A percentile compares a stretch with the other conserved stretches of the same genome.
These are phyloP conservation scores for Ceratocystis albifundus DNA, from an alignment of 2,329 filamentous ascomycete genomes.

Conservation along the genomic window DNA sequence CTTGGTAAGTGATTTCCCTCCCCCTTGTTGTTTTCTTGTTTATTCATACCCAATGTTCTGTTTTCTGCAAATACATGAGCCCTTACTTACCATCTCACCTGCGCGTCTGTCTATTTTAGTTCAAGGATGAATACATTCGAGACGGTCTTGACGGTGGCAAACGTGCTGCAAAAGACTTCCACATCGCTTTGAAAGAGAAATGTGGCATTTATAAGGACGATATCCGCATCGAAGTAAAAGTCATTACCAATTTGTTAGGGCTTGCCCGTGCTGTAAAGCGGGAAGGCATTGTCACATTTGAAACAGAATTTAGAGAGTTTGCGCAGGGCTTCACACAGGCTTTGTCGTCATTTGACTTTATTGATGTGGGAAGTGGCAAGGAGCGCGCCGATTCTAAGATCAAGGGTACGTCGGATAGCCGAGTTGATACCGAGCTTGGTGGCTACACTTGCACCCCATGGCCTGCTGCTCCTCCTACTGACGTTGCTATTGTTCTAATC, in stretches of 20 bases:
- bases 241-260: conserved; percentile 44
- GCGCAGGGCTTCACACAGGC: conserved; percentile 48
- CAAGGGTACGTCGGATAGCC: conserved; percentile 35
- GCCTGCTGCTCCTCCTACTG: background rate
- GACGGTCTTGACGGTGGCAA: conserved; percentile 47
- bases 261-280: conserved; percentile 41
- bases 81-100: too few relatives aligned
- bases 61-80: too few relatives aligned
- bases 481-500: background rate
- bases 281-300: conserved; percentile 37
- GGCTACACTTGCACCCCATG: background rate
- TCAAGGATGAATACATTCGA: conserved; percentile 43
- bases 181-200: conserved; percentile 37
- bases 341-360: conserved; percentile 49
- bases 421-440: too few relatives aligned
- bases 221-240: conserved; percentile 44
- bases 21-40: background rate
- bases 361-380: conserved; percentile 50
- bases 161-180: conserved; percentile 40
- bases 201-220: conserved; percentile 36
- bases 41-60: too few relatives aligned
- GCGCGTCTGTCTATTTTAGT: conserved; percentile 33
- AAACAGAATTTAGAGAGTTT: conserved; percentile 44
- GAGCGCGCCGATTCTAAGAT: conserved; percentile 50
- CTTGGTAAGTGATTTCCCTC: conserved; percentile 34